Evolutionary conservation across 495 filamentous ascomycete genomes (phyloP), one percentile per base, ranked within the genome.

Genomic region (Pseudoneurospora amorphoporcata): DNA sequence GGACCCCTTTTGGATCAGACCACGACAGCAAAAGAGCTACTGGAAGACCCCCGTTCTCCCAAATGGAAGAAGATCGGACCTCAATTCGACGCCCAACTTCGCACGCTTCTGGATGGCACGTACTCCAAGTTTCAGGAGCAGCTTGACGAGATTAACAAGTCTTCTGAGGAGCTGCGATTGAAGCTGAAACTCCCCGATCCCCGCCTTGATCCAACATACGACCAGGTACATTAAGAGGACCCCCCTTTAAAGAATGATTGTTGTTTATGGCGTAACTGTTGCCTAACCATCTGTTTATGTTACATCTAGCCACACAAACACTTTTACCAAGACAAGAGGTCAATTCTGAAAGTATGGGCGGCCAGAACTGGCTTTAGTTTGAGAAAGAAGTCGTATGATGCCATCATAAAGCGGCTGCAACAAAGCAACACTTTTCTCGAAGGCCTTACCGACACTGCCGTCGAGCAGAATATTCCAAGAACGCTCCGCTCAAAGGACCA

Each of bases 41-140:
- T 74, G 12, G 69, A 71, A 32, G 40, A 58, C 40, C 73, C 73
- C 4, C 69, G 69, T 29, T 61, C 69, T 12, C 65, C 70, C 8
- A 70, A 71, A 8, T 74, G 73, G 73, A 71, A 53, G 23, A 19
- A 35, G 16, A 65, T 43, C 2, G 41, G 16, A 43, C 41, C 41
- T 17, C 16, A 1, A 17, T 17, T 58, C 68, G 37, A 74, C 5
- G 43, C 58, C 70, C 42, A 19, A 17, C 41, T 74, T 12, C 61
- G 65, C 35, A 70, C 71, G 17, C 70, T 70, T 19, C 58, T 74
- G 3, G 69, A 68, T 65, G 39, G 38, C 9, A 40, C 73, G 14
- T 19, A 41, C 17, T 17, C 16, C 3, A 72, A 69, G n/a, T 74
- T 72, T n/a, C 42, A 72, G 37, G 40, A 71, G 43, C 61, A 68